Base-by-base conservation (phyloP, 495 filamentous ascomycete genomes). In the Gamarada debralockiae region DNA sequence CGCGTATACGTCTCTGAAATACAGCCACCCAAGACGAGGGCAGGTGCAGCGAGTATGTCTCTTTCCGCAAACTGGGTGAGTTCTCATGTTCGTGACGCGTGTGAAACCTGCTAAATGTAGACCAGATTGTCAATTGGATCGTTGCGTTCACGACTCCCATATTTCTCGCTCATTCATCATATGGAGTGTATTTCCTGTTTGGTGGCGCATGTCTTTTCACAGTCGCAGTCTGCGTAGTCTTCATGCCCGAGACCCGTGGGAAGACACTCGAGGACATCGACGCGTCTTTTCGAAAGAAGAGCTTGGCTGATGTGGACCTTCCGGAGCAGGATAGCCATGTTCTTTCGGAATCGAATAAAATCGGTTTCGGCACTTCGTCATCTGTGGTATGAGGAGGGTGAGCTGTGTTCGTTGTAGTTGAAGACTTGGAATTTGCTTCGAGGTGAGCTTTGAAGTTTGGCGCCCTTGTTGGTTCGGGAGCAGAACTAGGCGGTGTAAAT, bases 121-220 rank as follows among this genome's bases (percentile, higher is more conserved):
- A 31, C 15, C 20, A 55, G 10, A 56, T 70, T 10, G 39, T 59
- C 0, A 87, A 87, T 58, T 87, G 79, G 62, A 59, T 87, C n/a
- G 75, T 87, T 1, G 84, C 83, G 1, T 71, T 87, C 44, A 73
- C 75, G 3, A 83, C 83, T 0, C 85, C 84, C 0, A 74, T 85
- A 7, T 66, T 89, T 14, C 67, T 87, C 13, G 74, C 76, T 0
- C 72, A 71, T 4, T 80, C 73, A 6, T 72, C 70, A 5, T 84
- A 64, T 36, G 81, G 78, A 0, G 74, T 76, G 0, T 86, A 86
- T 58, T 85, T 85, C 45, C 60, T 86, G 8, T 85, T 81, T 52
- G 83, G 78, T 20, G 65, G 70, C 7, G 48, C 63, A 6, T 64
- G 74, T 2, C 48, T 81, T 13, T 51, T 74, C 22, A 80, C 80